Percentiles rank a stretch among this genome's conserved stretches.
Conservation (phyloP, 2,329 filamentous ascomycete genomes). For the Simplicillium sp. region DNA sequence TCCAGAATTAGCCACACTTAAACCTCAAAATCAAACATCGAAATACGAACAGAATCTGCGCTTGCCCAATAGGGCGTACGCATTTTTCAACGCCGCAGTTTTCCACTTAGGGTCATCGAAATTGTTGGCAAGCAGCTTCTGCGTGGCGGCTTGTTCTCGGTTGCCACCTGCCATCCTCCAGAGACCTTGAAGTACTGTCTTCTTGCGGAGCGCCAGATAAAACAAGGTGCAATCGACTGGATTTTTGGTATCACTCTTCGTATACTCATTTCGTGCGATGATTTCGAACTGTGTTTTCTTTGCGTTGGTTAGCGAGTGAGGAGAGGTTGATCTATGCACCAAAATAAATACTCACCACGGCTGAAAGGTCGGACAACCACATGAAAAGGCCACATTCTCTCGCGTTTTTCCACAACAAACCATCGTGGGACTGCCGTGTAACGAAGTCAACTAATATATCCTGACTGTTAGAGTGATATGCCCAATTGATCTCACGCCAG, state of each 20-base stretch:
- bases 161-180: conserved; percentile 95
- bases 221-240: conserved; percentile 85
- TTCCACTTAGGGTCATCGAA: conserved; percentile 82
- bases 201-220: conserved; percentile 86
- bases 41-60: conserved; percentile 62
- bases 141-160: conserved; percentile 72
- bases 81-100: conserved; percentile 87
- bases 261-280: conserved; percentile 91
- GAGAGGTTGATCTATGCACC: neutral
- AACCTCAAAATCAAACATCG: neutral
- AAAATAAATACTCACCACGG: conserved; percentile 51
- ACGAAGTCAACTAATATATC: conserved; percentile 85
- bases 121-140: conserved; percentile 76
- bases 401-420: conserved; percentile 76
- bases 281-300: conserved; percentile 65
- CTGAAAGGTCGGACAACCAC: conserved; percentile 74
- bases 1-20: conserved; percentile 8
- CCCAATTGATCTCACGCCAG: conserved; percentile 78
- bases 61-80: conserved; percentile 88
- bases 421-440: conserved; percentile 66
- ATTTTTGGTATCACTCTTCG: conserved; percentile 76
- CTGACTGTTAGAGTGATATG: conserved; percentile 75
- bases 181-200: conserved; percentile 77
- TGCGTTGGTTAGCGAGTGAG: conserved; percentile 8
- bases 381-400: conserved; percentile 85